phyloP scores from a whole-genome alignment of 2,329 filamentous ascomycete species.

The Cladosporium austrohemisphaericum region DNA sequence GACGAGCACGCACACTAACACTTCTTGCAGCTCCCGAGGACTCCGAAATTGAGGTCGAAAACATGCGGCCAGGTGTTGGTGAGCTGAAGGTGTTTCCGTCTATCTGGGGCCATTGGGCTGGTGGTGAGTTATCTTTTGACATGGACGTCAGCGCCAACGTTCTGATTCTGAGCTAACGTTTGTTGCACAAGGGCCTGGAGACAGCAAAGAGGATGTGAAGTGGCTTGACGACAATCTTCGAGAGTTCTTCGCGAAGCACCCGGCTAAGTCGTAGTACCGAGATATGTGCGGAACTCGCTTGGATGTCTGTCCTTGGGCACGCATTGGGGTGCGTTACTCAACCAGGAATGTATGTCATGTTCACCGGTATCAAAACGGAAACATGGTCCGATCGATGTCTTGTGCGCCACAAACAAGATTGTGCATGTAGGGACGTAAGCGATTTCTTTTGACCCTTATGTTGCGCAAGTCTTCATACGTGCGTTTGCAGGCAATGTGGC shows the following conservation, averaged over 20 bases:
- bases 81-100: conserved; percentile 47
- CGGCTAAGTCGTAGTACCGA: not conserved
- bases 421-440: no score
- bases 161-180: not conserved
- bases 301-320: no score
- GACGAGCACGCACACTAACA: no score
- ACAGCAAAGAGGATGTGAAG: conserved; percentile 65
- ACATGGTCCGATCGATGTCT: no score
- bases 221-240: conserved; percentile 65
- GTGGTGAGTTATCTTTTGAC: conserved; percentile 39
- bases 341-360: no score
- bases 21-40: conserved; percentile 60
- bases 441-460: no score
- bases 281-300: no score
- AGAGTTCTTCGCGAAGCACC: conserved; percentile 44
- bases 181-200: conserved; percentile 62
- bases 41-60: conserved; percentile 66
- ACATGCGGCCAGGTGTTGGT: conserved; percentile 58
- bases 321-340: no score
- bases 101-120: conserved; percentile 44
- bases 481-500: no score
- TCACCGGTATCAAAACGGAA: no score
- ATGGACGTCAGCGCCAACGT: conserved; percentile 16
- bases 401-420: no score
- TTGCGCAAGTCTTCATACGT: no score